phyloP scores from a whole-genome alignment of 257 asterid species.

The Capsicum rhomboideum region DNA sequence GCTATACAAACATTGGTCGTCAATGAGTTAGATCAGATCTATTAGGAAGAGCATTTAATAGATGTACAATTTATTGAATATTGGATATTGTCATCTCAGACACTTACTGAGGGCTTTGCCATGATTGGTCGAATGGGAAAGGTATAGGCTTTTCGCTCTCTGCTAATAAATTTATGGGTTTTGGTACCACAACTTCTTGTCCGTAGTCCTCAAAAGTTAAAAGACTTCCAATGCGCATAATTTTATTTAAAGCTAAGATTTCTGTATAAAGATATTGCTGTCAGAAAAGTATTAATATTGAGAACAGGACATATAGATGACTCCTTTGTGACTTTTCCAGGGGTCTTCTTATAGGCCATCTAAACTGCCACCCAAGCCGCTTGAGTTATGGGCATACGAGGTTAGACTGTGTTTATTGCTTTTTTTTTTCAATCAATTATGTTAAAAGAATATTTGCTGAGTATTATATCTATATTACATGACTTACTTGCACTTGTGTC shows the following conservation, averaged over 20 bases:
- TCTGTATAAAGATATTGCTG: background rate
- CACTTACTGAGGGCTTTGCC: conserved; percentile 79
- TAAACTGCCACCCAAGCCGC: conserved; percentile 80
- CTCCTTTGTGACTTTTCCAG: background rate
- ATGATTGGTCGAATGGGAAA: conserved; percentile 90
- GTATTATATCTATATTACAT: background rate
- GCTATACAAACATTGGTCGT: conserved; percentile 9
- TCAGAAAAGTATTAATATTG: background rate
- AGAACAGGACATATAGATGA: background rate
- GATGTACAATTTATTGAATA: background rate
- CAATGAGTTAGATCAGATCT: background rate
- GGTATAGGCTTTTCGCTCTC: conserved; percentile 28
- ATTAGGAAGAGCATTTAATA: background rate
- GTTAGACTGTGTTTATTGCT: conserved; percentile 26
- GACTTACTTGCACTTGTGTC: background rate
- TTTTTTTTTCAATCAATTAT: background rate
- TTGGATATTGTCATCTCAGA: conserved; percentile 31
- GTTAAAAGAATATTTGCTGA: background rate
- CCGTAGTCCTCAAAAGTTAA: background rate
- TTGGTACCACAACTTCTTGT: background rate
- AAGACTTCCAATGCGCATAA: background rate
- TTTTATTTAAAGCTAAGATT: background rate
- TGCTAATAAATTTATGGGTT: background rate
- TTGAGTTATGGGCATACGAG: conserved; percentile 94
- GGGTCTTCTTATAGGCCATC: conserved; percentile 46